phyloP scores from a whole-genome alignment of 1,139 yeast species.

The Magnusiomyces magnusii region DNA sequence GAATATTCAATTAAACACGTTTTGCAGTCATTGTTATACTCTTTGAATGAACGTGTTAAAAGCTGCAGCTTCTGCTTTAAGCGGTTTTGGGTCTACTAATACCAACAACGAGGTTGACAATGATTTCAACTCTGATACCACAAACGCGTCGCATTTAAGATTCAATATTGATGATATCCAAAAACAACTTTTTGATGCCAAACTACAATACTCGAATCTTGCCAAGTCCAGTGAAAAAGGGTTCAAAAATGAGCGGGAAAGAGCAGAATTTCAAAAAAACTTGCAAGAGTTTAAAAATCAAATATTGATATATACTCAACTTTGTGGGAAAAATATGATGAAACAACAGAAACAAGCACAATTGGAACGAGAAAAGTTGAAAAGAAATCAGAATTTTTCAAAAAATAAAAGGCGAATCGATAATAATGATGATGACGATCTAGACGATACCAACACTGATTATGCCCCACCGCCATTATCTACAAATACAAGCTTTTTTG shows the following conservation, averaged over 20 bases:
- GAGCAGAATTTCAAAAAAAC: neutral
- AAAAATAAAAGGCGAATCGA: neutral
- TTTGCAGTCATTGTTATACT: neutral
- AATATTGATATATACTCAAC: neutral
- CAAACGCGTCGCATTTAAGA: neutral
- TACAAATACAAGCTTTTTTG: slow-evolving; percentile 2
- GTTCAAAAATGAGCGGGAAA: neutral
- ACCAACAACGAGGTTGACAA: neutral
- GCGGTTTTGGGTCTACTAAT: neutral
- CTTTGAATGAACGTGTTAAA: neutral
- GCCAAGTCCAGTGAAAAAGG: neutral
- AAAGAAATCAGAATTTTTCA: neutral
- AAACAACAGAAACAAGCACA: neutral
- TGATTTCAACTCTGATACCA: neutral
- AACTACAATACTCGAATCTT: neutral
- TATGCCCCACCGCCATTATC: neutral
- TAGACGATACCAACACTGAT: neutral
- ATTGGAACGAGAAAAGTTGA: neutral
- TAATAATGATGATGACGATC: neutral
- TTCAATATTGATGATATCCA: neutral
- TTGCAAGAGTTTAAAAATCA: slow-evolving; percentile 4
- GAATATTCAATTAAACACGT: neutral
- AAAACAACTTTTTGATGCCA: neutral
- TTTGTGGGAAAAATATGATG: neutral
- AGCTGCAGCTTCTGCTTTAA: neutral